Evolutionary conservation across 73 alveolate species (phyloP).

Genomic region (Halteria grandinella): DNA sequence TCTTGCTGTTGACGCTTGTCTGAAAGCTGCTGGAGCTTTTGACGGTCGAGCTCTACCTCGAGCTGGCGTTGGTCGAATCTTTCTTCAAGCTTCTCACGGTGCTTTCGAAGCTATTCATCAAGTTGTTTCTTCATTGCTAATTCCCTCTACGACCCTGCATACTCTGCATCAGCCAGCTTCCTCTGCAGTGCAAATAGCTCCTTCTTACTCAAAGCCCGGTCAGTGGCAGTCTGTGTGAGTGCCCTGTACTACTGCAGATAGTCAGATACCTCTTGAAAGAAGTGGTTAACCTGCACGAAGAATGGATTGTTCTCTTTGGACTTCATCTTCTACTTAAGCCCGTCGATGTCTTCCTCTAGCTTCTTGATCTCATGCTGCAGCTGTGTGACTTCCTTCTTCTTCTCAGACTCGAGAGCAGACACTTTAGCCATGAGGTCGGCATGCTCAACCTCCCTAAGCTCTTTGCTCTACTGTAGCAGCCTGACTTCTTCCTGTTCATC

Average conservation of each 20-base stretch:
- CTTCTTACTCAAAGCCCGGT: too few relatives aligned
- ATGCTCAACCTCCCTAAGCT: not conserved
- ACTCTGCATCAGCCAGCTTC: too few relatives aligned
- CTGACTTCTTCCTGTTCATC: not conserved
- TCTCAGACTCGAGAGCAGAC: conserved; percentile 44
- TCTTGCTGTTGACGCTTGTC: too few relatives aligned
- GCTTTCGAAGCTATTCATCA: too few relatives aligned
- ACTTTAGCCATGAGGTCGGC: not conserved
- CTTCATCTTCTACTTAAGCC: conserved; percentile 46
- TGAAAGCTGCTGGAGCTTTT: too few relatives aligned
- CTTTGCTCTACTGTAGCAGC: not conserved
- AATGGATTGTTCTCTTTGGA: conserved; percentile 47
- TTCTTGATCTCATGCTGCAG: conserved; percentile 30
- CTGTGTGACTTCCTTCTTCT: conserved; percentile 11
- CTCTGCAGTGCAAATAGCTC: too few relatives aligned
- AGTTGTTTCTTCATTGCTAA: too few relatives aligned
- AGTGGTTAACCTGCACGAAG: conserved; percentile 16
- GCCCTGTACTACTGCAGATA: conserved; percentile 28
- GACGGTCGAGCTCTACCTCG: too few relatives aligned
- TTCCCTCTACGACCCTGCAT: too few relatives aligned
- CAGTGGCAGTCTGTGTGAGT: too few relatives aligned
- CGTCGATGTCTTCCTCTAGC: conserved; percentile 40
- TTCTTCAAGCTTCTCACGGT: too few relatives aligned
- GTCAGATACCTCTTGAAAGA: conserved; percentile 43
- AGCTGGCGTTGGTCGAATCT: too few relatives aligned